Evolutionary conservation across 1,139 yeast genomes (phyloP).

Genomic region (Debaryomyces singareniensis): DNA sequence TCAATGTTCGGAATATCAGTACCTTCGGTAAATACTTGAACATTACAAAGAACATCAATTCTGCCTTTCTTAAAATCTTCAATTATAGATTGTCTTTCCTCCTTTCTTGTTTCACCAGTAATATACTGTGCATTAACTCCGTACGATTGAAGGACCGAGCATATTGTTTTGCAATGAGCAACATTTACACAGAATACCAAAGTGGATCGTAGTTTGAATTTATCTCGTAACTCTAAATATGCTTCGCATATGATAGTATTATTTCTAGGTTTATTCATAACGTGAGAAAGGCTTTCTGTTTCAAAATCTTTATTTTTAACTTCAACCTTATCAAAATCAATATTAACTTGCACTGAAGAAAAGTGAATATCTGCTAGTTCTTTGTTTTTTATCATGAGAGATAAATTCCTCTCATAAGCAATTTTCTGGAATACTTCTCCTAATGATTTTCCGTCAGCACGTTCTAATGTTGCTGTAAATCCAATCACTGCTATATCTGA

Average conservation of each 20-base stretch:
- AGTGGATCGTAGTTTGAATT: constrained; percentile 48
- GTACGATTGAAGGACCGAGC: constrained; percentile 44
- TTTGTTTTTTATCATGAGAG: constrained; percentile 62
- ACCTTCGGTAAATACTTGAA: constrained; percentile 91
- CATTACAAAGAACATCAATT: constrained; percentile 74
- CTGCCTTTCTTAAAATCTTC: constrained; percentile 55
- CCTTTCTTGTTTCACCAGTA: constrained; percentile 55
- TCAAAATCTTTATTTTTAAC: constrained; percentile 48
- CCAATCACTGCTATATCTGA: constrained; percentile 62
- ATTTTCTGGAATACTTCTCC: constrained; percentile 63
- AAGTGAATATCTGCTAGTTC: constrained; percentile 70
- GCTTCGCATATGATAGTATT: constrained; percentile 55
- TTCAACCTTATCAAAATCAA: constrained; percentile 30
- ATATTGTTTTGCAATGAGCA: constrained; percentile 54
- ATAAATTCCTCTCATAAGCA: constrained; percentile 61
- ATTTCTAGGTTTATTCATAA: constrained; percentile 47
- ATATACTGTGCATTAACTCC: constrained; percentile 74
- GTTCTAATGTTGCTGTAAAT: constrained; percentile 72
- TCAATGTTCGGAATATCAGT: constrained; percentile 92
- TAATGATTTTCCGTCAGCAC: constrained; percentile 63
- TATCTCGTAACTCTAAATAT: constrained; percentile 40
- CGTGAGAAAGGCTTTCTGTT: constrained; percentile 42
- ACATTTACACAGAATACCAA: constrained; percentile 75
- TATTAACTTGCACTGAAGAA: constrained; percentile 45
- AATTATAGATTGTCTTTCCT: constrained; percentile 48